Evolutionary conservation across 192 early-diverging fungal genomes (phyloP).

Genomic region (Mortierella claussenii): DNA sequence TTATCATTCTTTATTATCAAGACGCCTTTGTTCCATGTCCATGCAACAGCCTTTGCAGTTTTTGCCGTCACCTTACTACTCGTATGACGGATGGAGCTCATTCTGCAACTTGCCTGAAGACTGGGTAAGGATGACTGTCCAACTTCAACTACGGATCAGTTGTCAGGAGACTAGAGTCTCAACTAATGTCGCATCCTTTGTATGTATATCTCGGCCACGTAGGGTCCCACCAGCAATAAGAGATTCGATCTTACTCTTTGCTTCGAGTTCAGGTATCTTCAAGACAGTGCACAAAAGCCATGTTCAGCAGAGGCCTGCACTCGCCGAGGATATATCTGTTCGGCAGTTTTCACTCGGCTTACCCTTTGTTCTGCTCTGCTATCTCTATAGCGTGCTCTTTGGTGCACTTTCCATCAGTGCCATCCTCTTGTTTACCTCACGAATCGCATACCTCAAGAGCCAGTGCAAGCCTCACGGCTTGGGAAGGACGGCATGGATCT

Average conservation of each 20-base stretch:
- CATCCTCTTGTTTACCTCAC: neutral
- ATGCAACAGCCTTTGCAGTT: too few relatives aligned
- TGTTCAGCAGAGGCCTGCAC: neutral
- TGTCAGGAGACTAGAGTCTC: neutral
- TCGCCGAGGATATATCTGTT: too few relatives aligned
- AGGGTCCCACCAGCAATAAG: conserved; percentile 29
- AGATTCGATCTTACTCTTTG: conserved; percentile 28
- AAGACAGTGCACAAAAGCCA: too few relatives aligned
- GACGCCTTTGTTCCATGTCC: too few relatives aligned
- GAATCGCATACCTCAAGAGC: neutral
- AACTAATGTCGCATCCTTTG: neutral
- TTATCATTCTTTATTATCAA: too few relatives aligned
- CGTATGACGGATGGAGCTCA: too few relatives aligned
- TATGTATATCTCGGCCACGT: neutral
- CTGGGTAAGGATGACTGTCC: too few relatives aligned
- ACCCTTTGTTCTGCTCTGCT: too few relatives aligned
- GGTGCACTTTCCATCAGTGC: neutral
- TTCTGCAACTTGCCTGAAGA: too few relatives aligned
- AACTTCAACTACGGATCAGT: too few relatives aligned
- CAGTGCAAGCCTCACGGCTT: conserved; percentile 11
- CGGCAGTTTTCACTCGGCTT: too few relatives aligned
- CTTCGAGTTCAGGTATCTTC: conserved; percentile 39
- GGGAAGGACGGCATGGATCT: conserved; percentile 26
- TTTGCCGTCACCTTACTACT: too few relatives aligned
- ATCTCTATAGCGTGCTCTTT: conserved; percentile 24